phyloP scores from a whole-genome alignment of 108 stramenopile genomes.

The Skeletonema marinoi region DNA sequence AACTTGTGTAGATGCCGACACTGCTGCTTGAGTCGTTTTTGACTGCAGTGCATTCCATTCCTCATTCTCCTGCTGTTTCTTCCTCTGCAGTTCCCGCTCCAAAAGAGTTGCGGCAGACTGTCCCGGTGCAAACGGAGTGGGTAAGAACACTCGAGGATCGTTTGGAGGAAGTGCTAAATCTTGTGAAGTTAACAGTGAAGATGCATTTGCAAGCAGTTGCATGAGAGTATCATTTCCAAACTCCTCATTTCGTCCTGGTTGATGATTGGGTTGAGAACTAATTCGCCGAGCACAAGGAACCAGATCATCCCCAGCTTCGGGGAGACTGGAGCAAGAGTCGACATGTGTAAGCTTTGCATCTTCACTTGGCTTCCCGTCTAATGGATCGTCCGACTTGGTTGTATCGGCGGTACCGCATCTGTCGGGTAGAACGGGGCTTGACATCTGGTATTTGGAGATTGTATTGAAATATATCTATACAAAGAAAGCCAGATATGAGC shows the following conservation, averaged over 20 bases:
- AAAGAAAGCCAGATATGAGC: too few relatives aligned
- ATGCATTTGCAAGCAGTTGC: background rate
- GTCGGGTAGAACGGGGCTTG: background rate
- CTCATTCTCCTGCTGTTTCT: background rate
- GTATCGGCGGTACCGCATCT: background rate
- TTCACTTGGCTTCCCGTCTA: background rate
- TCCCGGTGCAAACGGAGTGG: conserved; percentile 26
- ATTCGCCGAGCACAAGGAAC: background rate
- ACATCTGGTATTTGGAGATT: too few relatives aligned
- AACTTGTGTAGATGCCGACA: too few relatives aligned
- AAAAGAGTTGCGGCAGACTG: conserved; percentile 14
- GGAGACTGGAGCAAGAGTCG: background rate
- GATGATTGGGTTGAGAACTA: background rate
- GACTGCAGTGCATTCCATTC: background rate
- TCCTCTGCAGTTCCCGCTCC: background rate
- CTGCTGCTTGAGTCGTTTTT: background rate
- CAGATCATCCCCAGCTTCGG: background rate
- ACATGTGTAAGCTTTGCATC: conserved; percentile 1
- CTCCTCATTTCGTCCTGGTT: background rate
- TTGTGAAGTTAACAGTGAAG: conserved; percentile 2
- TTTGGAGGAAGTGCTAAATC: conserved; percentile 15
- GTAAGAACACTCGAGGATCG: conserved; percentile 8
- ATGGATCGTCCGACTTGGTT: background rate
- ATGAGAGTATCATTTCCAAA: background rate
- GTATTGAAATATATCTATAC: too few relatives aligned